phyloP scores from a whole-genome alignment of 768 basidiomycete species.

The Psilocybe cubensis region DNA sequence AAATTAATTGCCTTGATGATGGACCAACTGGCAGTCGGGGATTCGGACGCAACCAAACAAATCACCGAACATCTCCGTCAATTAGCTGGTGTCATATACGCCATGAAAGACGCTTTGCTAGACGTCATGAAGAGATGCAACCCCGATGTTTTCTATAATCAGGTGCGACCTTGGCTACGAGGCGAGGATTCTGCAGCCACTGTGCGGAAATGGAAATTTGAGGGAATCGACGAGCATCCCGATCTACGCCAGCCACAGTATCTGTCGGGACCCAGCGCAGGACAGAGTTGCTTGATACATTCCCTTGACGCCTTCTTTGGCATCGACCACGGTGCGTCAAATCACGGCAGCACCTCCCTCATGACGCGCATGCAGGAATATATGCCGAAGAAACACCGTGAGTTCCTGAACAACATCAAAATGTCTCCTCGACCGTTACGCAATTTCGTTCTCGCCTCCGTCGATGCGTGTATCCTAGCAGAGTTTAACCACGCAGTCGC shows the following conservation, averaged over 20 bases:
- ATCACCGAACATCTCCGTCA: slow-evolving; percentile 65
- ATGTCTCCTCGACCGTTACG: slow-evolving; percentile 67
- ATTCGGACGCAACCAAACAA: slow-evolving; percentile 66
- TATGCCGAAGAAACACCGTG: slow-evolving; percentile 84
- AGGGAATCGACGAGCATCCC: slow-evolving; percentile 44
- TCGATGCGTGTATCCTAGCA: slow-evolving; percentile 38
- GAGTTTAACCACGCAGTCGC: slow-evolving; percentile 72
- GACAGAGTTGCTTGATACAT: slow-evolving; percentile 81
- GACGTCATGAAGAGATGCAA: slow-evolving; percentile 75
- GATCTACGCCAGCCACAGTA: slow-evolving; percentile 48
- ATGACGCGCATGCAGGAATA: slow-evolving; percentile 81
- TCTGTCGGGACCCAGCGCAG: slow-evolving; percentile 84
- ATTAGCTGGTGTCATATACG: slow-evolving; percentile 68
- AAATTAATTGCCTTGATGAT: slow-evolving; percentile 85
- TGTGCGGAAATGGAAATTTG: slow-evolving; percentile 52
- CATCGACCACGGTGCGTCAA: slow-evolving; percentile 52
- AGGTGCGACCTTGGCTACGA: slow-evolving; percentile 83
- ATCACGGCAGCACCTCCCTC: slow-evolving; percentile 45
- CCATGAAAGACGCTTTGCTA: slow-evolving; percentile 67
- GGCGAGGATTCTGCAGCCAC: slow-evolving; percentile 65
- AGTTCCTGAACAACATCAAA: slow-evolving; percentile 71
- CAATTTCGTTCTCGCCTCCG: slow-evolving; percentile 45
- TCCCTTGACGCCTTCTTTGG: slow-evolving; percentile 77
- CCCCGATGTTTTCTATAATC: slow-evolving; percentile 75
- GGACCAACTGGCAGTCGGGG: slow-evolving; percentile 89